Evolutionary conservation across 768 basidiomycete species (phyloP).

Genomic region (Tulasnella sp.): DNA sequence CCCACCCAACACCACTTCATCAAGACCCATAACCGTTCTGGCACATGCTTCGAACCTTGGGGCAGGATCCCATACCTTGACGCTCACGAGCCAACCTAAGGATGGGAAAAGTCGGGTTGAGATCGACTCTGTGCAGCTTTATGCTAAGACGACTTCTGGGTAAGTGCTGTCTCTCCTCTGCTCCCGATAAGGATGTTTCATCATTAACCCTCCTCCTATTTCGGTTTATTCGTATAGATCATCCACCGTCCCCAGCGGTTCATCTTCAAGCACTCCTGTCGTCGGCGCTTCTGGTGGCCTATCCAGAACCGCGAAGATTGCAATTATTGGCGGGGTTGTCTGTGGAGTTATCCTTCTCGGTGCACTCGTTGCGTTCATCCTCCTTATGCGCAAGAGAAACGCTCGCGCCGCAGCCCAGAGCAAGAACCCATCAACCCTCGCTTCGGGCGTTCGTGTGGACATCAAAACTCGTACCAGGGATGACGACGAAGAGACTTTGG

Average conservation of each 20-base stretch:
- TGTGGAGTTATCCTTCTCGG: background rate
- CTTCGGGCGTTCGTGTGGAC: background rate
- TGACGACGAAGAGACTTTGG: background rate
- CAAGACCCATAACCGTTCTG: background rate
- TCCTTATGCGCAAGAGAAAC: background rate
- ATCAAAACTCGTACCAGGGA: background rate
- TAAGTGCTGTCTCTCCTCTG: background rate
- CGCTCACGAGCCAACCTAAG: background rate
- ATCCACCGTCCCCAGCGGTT: background rate
- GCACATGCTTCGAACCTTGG: slow-evolving; percentile 6
- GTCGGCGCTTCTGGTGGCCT: background rate
- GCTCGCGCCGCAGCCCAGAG: no score
- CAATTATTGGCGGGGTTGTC: background rate
- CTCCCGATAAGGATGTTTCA: background rate
- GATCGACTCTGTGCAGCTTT: slow-evolving; percentile 4
- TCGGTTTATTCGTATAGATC: background rate
- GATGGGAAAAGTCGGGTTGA: slow-evolving; percentile 7
- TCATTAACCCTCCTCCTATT: background rate
- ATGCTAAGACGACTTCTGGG: background rate
- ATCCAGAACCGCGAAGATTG: slow-evolving; percentile 4
- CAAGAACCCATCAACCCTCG: background rate
- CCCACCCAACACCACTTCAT: background rate
- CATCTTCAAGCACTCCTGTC: background rate
- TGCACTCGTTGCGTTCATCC: background rate
- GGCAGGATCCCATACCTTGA: slow-evolving; percentile 2